Evolutionary conservation across 78 protist species (phyloP).

Genomic region (Mantamonas sphyraenae): DNA sequence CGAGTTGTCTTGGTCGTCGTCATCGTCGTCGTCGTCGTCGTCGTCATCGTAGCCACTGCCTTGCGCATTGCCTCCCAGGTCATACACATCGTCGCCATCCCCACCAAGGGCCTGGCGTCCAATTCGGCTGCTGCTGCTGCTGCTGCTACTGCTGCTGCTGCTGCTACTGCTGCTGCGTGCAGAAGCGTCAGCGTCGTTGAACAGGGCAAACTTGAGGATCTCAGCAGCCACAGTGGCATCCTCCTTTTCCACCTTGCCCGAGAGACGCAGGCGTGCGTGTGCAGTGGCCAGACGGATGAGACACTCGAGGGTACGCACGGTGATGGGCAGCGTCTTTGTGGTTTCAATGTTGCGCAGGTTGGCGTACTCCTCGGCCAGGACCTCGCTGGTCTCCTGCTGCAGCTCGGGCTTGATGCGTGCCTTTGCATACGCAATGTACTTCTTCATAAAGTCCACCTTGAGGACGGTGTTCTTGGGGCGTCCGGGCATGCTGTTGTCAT

Average conservation of each 20-base stretch:
- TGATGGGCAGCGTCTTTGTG: constrained; percentile 72
- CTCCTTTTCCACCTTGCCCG: neutral
- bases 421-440: constrained; percentile 49
- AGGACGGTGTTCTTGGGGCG: constrained; percentile 21
- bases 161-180: neutral
- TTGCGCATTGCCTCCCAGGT: neutral
- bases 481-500: constrained; percentile 13
- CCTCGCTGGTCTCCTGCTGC: neutral
- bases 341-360: neutral
- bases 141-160: too few species aligned
- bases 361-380: neutral
- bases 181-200: neutral
- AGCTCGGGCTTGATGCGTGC: neutral
- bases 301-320: constrained; percentile 95
- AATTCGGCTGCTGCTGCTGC: neutral
- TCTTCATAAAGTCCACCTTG: constrained; percentile 49
- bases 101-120: neutral
- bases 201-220: constrained; percentile 38
- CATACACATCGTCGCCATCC: neutral
- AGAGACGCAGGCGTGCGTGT: constrained; percentile 88
- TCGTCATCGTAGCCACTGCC: neutral
- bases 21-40: neutral
- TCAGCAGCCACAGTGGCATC: constrained; percentile 49
- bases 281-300: constrained; percentile 93
- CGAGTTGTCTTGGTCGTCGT: neutral